These are phyloP conservation scores for Debaryomyces prosopidis DNA, from an alignment of 805 yeast species.

Conservation along the genomic window DNA sequence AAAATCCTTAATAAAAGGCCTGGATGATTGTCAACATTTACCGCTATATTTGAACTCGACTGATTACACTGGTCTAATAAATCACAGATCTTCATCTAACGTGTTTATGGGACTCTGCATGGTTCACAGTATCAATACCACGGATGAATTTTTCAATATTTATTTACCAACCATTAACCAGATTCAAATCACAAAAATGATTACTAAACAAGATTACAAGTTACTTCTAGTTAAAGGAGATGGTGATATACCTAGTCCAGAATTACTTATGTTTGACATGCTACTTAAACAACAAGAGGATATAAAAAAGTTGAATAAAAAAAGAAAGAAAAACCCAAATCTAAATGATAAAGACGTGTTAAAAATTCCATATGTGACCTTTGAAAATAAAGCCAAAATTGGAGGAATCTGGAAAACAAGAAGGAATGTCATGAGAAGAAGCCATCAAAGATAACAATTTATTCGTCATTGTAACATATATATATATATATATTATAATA, in stretches of 20 bases:
- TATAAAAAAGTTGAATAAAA: constrained; percentile 14
- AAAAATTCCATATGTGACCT: constrained; percentile 45
- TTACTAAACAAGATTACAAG: constrained; percentile 21
- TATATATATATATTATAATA: background rate
- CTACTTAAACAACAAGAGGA: constrained; percentile 19
- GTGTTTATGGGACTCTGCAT: constrained; percentile 55
- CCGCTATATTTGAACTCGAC: constrained; percentile 21
- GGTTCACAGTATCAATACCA: constrained; percentile 62
- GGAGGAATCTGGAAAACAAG: constrained; percentile 62
- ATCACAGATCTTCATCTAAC: constrained; percentile 2
- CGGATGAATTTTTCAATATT: constrained; percentile 45
- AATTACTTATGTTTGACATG: constrained; percentile 37
- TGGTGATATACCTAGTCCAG: constrained; percentile 65
- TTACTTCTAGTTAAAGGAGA: constrained; percentile 59
- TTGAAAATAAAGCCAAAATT: constrained; percentile 39
- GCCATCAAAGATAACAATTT: constrained; percentile 11
- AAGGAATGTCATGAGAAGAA: constrained; percentile 49
- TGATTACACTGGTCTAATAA: constrained; percentile 11
- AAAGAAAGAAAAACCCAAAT: constrained; percentile 13
- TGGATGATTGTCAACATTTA: constrained; percentile 2
- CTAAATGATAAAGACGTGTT: constrained; percentile 5
- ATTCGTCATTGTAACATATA: background rate
- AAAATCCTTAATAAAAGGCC: background rate
- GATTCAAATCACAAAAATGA: constrained; percentile 6
- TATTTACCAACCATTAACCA: constrained; percentile 48